Percentiles rank a stretch among this genome's conserved stretches.
Conservation (phyloP, 495 filamentous ascomycete species). For the Penicillium herquei region DNA sequence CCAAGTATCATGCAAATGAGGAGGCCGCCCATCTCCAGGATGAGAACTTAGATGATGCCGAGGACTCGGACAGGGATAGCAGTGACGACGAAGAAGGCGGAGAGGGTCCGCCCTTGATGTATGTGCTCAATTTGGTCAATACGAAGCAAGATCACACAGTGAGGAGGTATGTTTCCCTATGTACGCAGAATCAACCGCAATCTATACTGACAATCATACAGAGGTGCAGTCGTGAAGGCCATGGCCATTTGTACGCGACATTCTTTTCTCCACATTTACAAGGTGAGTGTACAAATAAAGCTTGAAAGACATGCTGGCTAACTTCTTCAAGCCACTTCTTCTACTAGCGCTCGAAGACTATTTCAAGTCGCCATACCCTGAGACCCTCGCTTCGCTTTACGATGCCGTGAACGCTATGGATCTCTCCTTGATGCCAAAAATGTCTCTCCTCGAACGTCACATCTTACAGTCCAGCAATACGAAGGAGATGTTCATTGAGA, state of each 20-base stretch:
- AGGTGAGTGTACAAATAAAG: slow-evolving; percentile 50
- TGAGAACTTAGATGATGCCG: slow-evolving; percentile 40
- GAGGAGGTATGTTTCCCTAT: slow-evolving; percentile 56
- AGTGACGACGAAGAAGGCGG: slow-evolving; percentile 60
- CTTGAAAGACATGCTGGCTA: slow-evolving; percentile 10
- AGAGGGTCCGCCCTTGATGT: slow-evolving; percentile 87
- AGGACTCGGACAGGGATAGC: slow-evolving; percentile 38
- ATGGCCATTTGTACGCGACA: slow-evolving; percentile 99
- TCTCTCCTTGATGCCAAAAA: slow-evolving; percentile 84
- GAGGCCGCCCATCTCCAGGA: slow-evolving; percentile 48
- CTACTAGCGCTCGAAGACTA: slow-evolving; percentile 96
- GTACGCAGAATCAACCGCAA: background rate
- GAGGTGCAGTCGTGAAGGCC: slow-evolving; percentile 93
- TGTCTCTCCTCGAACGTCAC: slow-evolving; percentile 78
- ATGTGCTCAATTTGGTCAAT: slow-evolving; percentile 96
- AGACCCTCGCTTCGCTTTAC: slow-evolving; percentile 87
- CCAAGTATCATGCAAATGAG: slow-evolving; percentile 46
- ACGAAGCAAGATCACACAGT: slow-evolving; percentile 93
- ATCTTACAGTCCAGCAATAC: slow-evolving; percentile 88
- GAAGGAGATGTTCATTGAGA: slow-evolving; percentile 95
- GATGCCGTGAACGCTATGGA: slow-evolving; percentile 96
- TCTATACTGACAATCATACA: slow-evolving; percentile 19
- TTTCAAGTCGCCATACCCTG: slow-evolving; percentile 85
- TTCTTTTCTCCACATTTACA: slow-evolving; percentile 99
- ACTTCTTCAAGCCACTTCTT: slow-evolving; percentile 69